Evolutionary conservation across 805 yeast species (phyloP), one percentile per base, ranked within the genome.

Genomic region (Myxozyma neotropica): DNA sequence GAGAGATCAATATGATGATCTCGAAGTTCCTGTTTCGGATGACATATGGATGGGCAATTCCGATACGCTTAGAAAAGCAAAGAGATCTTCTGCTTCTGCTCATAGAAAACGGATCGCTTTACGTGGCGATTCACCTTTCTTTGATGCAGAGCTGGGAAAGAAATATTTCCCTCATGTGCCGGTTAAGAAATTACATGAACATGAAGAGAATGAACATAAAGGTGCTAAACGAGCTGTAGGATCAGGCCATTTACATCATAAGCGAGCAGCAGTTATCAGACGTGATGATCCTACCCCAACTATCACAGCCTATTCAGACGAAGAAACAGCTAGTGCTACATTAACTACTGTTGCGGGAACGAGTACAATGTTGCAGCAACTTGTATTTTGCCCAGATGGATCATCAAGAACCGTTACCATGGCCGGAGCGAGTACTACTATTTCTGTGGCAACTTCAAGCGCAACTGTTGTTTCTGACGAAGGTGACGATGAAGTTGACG

Each of bases 41-140:
- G 50, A 46, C 19, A 46, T 46, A 8, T 49, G 45, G 45, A 38
- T 13, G n/a, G 35, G 24, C 33, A 40, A 21, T 26, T 46, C 8
- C 13, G 19, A 31, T 13, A 43, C 27, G 23, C 44, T n/a, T n/a
- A n/a, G n/a, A n/a, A n/a, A n/a, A n/a, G n/a, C n/a, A n/a, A n/a
- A n/a, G n/a, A n/a, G n/a, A n/a, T n/a, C n/a, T n/a, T n/a, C n/a
- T n/a, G n/a, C n/a, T n/a, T n/a, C n/a, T n/a, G 51, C 76, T 77
- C 40, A 67, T 21, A 31, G 21, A 2, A 23, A n/a, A 21, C 21
- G 6, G n/a, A 10, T 29, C 8, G 83, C 84, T n/a, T 81, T 77
- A 61, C 72, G 77, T 49, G 78, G 80, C 64, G 29, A 44, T 7
- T 43, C 53, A 13, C 55, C 54, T 1, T 52, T 60, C n/a, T 57